Percentiles rank a stretch among this genome's conserved stretches.
Evolutionary conservation across 2,329 filamentous ascomycete genomes (phyloP).

Genomic region (Dactylonectria macrodidyma): DNA sequence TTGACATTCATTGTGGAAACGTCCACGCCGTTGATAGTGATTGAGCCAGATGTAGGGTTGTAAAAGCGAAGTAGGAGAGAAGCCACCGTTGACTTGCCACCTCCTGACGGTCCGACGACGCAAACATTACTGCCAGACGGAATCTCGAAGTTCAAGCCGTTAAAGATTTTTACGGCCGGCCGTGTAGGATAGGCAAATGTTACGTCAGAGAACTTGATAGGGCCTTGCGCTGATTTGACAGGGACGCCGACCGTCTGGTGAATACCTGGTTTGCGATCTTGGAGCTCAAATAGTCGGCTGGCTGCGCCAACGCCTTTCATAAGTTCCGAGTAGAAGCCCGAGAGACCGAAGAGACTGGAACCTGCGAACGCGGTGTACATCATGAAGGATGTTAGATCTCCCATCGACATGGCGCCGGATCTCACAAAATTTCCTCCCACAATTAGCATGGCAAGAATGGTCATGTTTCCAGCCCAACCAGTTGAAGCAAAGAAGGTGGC

Average conservation of each 20-base stretch:
- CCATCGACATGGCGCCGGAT: slow-evolving; percentile 87
- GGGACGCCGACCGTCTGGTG: slow-evolving; percentile 86
- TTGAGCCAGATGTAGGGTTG: slow-evolving; percentile 81
- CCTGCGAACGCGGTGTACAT: slow-evolving; percentile 95
- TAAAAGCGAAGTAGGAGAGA: slow-evolving; percentile 95
- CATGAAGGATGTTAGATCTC: slow-evolving; percentile 95
- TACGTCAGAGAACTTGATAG: slow-evolving; percentile 90
- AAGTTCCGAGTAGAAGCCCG: slow-evolving; percentile 96
- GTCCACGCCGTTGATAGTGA: slow-evolving; percentile 88
- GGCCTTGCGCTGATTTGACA: slow-evolving; percentile 87
- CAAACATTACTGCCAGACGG: slow-evolving; percentile 95
- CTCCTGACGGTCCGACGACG: slow-evolving; percentile 95
- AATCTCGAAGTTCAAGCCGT: slow-evolving; percentile 89
- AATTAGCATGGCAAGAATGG: slow-evolving; percentile 90
- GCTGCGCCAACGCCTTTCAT: slow-evolving; percentile 99
- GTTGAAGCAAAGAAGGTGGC: slow-evolving; percentile 92
- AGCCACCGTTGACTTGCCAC: slow-evolving; percentile 96
- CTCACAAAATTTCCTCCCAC: slow-evolving; percentile 93
- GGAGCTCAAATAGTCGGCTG: slow-evolving; percentile 94
- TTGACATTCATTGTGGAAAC: slow-evolving; percentile 92
- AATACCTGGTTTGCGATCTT: slow-evolving; percentile 90
- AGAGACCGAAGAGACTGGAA: slow-evolving; percentile 92
- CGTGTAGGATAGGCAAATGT: slow-evolving; percentile 94
- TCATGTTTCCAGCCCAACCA: slow-evolving; percentile 96
- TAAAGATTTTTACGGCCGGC: slow-evolving; percentile 92